Conservation (phyloP, 164 flowering plant genomes). For the Echeveria elegans region DNA sequence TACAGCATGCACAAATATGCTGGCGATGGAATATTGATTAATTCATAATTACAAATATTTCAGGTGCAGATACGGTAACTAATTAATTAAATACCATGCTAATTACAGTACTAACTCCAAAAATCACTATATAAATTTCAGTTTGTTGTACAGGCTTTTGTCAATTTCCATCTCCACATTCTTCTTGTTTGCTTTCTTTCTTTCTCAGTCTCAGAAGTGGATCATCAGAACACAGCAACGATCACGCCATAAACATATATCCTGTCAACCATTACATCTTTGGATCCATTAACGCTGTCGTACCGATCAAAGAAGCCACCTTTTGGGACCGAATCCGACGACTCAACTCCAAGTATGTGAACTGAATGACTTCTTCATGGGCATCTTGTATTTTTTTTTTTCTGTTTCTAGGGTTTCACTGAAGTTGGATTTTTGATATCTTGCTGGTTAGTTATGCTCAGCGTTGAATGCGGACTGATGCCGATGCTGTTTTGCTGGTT, state of each 20-base stretch:
- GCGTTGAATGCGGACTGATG: slow-evolving; percentile 57
- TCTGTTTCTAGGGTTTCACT: not conserved
- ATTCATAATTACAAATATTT: too few relatives aligned
- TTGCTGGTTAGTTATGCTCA: slow-evolving; percentile 35
- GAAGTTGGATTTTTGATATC: not conserved
- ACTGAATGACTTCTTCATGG: not conserved
- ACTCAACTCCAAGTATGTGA: slow-evolving; percentile 42
- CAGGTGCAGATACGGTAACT: too few relatives aligned
- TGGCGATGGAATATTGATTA: too few relatives aligned
- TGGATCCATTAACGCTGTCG: slow-evolving; percentile 37
- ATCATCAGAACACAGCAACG: not conserved
- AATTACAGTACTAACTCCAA: too few relatives aligned
- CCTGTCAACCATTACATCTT: slow-evolving; percentile 61
- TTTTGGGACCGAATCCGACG: slow-evolving; percentile 34
- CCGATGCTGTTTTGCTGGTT: slow-evolving; percentile 67
- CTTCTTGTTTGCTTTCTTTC: too few relatives aligned
- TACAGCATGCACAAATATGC: too few relatives aligned
- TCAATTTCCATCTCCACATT: too few relatives aligned
- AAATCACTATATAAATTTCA: too few relatives aligned
- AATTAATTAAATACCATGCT: too few relatives aligned
- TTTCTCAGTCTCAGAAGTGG: not conserved
- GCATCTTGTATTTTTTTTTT: not conserved
- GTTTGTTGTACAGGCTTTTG: too few relatives aligned
- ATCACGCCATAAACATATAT: slow-evolving; percentile 31
- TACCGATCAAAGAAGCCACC: slow-evolving; percentile 33